phyloP scores from a whole-genome alignment of 179 eudicot genomes.

The Drosera spatulata region DNA sequence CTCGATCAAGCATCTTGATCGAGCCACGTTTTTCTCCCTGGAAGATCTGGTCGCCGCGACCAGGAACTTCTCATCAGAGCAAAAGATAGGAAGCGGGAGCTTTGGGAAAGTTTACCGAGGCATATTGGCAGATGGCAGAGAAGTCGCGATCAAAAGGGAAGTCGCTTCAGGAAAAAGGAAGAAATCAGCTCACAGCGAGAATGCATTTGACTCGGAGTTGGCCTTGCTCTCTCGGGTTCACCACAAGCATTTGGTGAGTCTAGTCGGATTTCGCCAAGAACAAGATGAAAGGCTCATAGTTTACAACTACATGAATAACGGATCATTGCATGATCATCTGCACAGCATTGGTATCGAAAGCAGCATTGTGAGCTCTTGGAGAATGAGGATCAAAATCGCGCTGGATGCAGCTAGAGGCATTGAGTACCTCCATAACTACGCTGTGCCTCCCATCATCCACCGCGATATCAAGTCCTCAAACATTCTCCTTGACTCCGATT shows the following conservation, averaged over 20 bases:
- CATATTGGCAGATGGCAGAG: slow-evolving; percentile 40
- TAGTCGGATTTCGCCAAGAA: slow-evolving; percentile 47
- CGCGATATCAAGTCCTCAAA: slow-evolving; percentile 58
- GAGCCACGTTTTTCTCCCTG: slow-evolving; percentile 28
- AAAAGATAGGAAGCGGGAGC: slow-evolving; percentile 49
- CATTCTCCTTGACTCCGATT: slow-evolving; percentile 40
- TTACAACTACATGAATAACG: slow-evolving; percentile 49
- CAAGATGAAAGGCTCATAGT: slow-evolving; percentile 43
- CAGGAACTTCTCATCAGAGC: slow-evolving; percentile 35
- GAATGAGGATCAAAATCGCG: slow-evolving; percentile 43
- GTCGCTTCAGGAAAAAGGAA: slow-evolving; percentile 15
- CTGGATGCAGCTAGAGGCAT: slow-evolving; percentile 59
- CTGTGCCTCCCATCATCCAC: slow-evolving; percentile 59
- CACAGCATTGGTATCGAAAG: slow-evolving; percentile 17
- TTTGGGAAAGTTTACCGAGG: slow-evolving; percentile 46
- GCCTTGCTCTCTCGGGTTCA: slow-evolving; percentile 41
- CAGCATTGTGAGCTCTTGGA: slow-evolving; percentile 33
- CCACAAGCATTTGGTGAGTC: slow-evolving; percentile 50
- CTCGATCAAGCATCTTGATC: slow-evolving; percentile 29
- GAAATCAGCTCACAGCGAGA: slow-evolving; percentile 20
- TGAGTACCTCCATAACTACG: slow-evolving; percentile 60
- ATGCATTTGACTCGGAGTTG: slow-evolving; percentile 41
- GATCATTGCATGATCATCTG: slow-evolving; percentile 43
- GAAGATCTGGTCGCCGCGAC: slow-evolving; percentile 34
- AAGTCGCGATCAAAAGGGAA: slow-evolving; percentile 52